Evolutionary conservation across 129 eudicot species (phyloP).

Genomic region (Sambucus nigra): DNA sequence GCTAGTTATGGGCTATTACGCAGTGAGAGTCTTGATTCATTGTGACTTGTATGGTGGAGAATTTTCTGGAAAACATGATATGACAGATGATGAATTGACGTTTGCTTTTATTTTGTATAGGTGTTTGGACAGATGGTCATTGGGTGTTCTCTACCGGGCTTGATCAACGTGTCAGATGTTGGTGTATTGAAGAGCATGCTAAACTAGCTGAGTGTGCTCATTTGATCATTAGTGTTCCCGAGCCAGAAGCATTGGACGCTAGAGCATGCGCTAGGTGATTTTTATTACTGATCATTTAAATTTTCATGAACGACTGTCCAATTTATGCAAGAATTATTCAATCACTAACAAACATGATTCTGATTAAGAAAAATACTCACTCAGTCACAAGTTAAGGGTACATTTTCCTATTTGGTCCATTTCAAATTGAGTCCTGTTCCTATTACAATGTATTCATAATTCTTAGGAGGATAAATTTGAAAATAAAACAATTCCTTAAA

Average conservation of each 20-base stretch:
- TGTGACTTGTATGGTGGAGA: neutral
- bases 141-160: slow-evolving; percentile 97
- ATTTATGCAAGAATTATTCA: neutral
- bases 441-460: too few species aligned
- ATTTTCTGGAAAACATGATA: neutral
- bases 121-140: slow-evolving; percentile 91
- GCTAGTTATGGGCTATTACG: neutral
- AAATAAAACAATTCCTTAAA: too few species aligned
- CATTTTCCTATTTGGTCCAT: too few species aligned
- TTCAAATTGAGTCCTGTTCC: too few species aligned
- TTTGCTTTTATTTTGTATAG: slow-evolving; percentile 25
- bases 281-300: neutral
- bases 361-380: too few species aligned
- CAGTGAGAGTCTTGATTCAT: neutral
- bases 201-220: slow-evolving; percentile 51
- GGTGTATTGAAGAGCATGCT: slow-evolving; percentile 46
- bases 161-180: slow-evolving; percentile 94
- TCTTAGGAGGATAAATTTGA: too few species aligned
- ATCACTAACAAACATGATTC: neutral
- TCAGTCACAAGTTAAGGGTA: too few species aligned
- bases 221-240: slow-evolving; percentile 78
- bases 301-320: neutral
- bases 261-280: slow-evolving; percentile 49
- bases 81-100: neutral
- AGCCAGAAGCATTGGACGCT: slow-evolving; percentile 92